Evolutionary conservation across 2,329 filamentous ascomycete species (phyloP).

Genomic region (Tolypocladium paradoxum): DNA sequence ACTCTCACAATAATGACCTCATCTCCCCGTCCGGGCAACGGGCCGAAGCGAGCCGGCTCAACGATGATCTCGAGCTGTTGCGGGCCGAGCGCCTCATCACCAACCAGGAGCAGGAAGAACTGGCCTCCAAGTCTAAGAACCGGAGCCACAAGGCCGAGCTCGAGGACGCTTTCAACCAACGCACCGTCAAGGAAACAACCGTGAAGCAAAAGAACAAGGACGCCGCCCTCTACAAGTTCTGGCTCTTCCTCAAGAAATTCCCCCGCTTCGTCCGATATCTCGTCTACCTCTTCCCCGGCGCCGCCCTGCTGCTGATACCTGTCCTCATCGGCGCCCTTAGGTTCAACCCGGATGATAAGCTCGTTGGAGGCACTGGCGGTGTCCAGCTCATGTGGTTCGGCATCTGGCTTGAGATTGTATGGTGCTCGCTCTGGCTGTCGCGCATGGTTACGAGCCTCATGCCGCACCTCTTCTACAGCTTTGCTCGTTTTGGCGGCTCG

Average conservation of each 20-base stretch:
- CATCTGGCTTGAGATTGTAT: slow-evolving; percentile 89
- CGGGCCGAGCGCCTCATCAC: slow-evolving; percentile 36
- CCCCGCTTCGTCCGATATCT: slow-evolving; percentile 38
- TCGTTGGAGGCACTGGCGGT: slow-evolving; percentile 57
- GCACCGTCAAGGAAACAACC: slow-evolving; percentile 12
- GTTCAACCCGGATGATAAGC: slow-evolving; percentile 23
- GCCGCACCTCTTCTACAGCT: slow-evolving; percentile 31
- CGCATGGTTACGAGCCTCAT: slow-evolving; percentile 42
- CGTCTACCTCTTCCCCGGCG: slow-evolving; percentile 36
- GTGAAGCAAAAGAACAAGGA: slow-evolving; percentile 21
- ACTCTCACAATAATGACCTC: slow-evolving; percentile 10
- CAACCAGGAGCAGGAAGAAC: slow-evolving; percentile 26
- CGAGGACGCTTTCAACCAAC: slow-evolving; percentile 36
- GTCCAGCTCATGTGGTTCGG: slow-evolving; percentile 82
- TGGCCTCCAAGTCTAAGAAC: slow-evolving; percentile 12
- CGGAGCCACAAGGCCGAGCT: slow-evolving; percentile 24
- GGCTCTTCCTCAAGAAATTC: slow-evolving; percentile 35
- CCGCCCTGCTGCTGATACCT: slow-evolving; percentile 32
- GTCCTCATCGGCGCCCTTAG: slow-evolving; percentile 32
- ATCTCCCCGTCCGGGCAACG: slow-evolving; percentile 17
- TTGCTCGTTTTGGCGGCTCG: slow-evolving; percentile 65
- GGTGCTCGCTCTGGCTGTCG: slow-evolving; percentile 80
- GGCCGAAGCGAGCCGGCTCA: slow-evolving; percentile 26
- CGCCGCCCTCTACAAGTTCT: slow-evolving; percentile 28
- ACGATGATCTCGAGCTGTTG: slow-evolving; percentile 38